These are phyloP conservation scores for Sporothrix humicola DNA, from an alignment of 2,329 filamentous ascomycete species.

Conservation along the genomic window DNA sequence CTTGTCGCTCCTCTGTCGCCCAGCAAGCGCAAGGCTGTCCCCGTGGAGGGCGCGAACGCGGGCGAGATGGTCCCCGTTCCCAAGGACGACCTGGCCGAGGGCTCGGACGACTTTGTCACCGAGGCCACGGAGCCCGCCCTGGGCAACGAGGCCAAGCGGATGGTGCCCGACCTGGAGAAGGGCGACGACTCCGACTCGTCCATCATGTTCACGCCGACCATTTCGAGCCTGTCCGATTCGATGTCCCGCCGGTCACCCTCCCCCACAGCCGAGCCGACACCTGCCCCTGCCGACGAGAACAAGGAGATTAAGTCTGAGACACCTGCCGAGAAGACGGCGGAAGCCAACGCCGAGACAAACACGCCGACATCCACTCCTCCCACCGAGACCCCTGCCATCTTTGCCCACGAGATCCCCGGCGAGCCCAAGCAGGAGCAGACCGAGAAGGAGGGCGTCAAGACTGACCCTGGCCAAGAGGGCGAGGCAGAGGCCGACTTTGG, in stretches of 20 bases:
- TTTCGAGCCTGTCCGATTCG: slow-evolving; percentile 37
- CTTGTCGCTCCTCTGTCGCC: slow-evolving; percentile 65
- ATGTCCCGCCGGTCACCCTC: slow-evolving; percentile 27
- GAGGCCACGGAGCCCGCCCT: slow-evolving; percentile 38
- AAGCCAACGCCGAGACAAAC: slow-evolving; percentile 38
- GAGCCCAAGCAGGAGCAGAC: slow-evolving; percentile 22
- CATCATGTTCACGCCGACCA: slow-evolving; percentile 41
- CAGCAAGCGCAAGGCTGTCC: slow-evolving; percentile 46
- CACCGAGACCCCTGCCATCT: slow-evolving; percentile 7
- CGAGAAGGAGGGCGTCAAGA: not conserved
- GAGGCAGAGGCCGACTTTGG: slow-evolving; percentile 37
- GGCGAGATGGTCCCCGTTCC: slow-evolving; percentile 7
- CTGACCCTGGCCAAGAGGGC: not conserved
- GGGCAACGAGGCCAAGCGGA: slow-evolving; percentile 34
- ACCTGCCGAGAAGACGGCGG: not conserved
- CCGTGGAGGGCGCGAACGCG: not conserved
- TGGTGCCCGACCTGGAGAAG: slow-evolving; percentile 36
- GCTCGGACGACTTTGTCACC: slow-evolving; percentile 37
- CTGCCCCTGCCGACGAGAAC: not conserved
- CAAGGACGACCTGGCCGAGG: slow-evolving; percentile 37
- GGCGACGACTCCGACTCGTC: slow-evolving; percentile 42
- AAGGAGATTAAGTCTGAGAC: not conserved
- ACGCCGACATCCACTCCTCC: not conserved
- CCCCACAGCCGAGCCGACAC: slow-evolving; percentile 8
- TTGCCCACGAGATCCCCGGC: not conserved